Percentiles rank a stretch among this genome's conserved stretches.
These are phyloP conservation scores for Rhazya stricta DNA, from an alignment of 257 asterid species.

Conservation along the genomic window DNA sequence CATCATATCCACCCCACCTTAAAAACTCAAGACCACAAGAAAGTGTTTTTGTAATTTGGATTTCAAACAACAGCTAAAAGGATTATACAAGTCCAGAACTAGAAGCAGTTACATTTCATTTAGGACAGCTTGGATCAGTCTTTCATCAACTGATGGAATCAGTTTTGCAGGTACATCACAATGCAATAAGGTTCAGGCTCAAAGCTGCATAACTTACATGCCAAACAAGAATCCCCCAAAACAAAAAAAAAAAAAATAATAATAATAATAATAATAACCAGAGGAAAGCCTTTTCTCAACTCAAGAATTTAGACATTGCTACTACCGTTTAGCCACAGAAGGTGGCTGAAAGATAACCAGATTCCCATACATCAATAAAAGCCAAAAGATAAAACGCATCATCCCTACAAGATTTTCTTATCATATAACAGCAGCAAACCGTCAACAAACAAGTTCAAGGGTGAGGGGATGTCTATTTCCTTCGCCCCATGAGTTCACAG, in stretches of 20 bases:
- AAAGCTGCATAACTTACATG: too few relatives aligned
- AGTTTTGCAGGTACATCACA: not conserved
- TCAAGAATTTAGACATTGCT: not conserved
- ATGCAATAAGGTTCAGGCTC: not conserved
- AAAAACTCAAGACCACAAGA: too few relatives aligned
- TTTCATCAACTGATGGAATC: not conserved
- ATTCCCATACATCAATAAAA: too few relatives aligned
- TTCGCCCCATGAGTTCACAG: not conserved
- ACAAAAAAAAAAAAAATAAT: too few relatives aligned
- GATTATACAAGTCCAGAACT: not conserved
- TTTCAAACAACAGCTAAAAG: not conserved
- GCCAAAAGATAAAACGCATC: not conserved
- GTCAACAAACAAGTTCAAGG: not conserved
- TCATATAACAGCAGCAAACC: not conserved
- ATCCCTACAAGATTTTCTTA: not conserved
- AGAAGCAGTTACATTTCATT: not conserved
- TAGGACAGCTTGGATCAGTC: not conserved
- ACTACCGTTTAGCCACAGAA: not conserved
- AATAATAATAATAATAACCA: not conserved
- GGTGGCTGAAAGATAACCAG: not conserved
- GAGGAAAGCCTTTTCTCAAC: not conserved
- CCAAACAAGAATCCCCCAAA: too few relatives aligned
- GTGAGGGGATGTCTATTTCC: not conserved
- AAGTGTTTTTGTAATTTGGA: too few relatives aligned
- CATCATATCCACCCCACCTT: too few relatives aligned